Evolutionary conservation across 805 yeast species (phyloP).

Genomic region (Pichia membranifaciens): DNA sequence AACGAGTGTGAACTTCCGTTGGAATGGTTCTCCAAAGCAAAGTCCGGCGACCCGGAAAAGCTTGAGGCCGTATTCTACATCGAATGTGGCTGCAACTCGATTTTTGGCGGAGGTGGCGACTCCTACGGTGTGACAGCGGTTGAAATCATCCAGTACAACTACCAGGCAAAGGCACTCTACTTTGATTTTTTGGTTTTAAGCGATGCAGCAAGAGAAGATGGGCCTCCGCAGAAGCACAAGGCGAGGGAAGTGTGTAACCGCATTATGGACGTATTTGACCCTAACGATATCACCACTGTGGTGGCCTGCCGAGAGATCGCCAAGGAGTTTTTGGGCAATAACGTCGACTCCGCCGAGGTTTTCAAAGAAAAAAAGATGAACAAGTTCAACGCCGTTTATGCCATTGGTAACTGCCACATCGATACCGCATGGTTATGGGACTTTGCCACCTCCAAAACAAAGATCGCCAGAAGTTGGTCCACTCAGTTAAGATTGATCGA

Average conservation of each 20-base stretch:
- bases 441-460: slow-evolving; percentile 92
- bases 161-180: slow-evolving; percentile 69
- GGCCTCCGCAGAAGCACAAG: slow-evolving; percentile 76
- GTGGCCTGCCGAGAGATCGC: slow-evolving; percentile 63
- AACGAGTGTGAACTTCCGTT: slow-evolving; percentile 64
- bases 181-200: slow-evolving; percentile 84
- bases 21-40: slow-evolving; percentile 34
- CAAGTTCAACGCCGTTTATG: slow-evolving; percentile 57
- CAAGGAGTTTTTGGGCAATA: slow-evolving; percentile 53
- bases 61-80: slow-evolving; percentile 64
- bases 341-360: slow-evolving; percentile 61
- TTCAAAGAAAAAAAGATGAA: slow-evolving; percentile 38
- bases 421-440: slow-evolving; percentile 99
- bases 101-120: slow-evolving; percentile 65
- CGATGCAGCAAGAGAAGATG: slow-evolving; percentile 86
- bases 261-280: slow-evolving; percentile 81
- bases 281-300: slow-evolving; percentile 53
- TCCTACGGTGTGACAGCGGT: slow-evolving; percentile 63
- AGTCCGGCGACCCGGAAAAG: slow-evolving; percentile 19
- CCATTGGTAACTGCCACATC: slow-evolving; percentile 92
- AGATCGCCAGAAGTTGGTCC: slow-evolving; percentile 92
- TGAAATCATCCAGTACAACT: slow-evolving; percentile 75
- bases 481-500: slow-evolving; percentile 82
- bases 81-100: slow-evolving; percentile 91
- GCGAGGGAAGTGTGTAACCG: slow-evolving; percentile 76